Evolutionary conservation across 2,329 filamentous ascomycete genomes (phyloP).

Genomic region (Taxawa tesnikishii): DNA sequence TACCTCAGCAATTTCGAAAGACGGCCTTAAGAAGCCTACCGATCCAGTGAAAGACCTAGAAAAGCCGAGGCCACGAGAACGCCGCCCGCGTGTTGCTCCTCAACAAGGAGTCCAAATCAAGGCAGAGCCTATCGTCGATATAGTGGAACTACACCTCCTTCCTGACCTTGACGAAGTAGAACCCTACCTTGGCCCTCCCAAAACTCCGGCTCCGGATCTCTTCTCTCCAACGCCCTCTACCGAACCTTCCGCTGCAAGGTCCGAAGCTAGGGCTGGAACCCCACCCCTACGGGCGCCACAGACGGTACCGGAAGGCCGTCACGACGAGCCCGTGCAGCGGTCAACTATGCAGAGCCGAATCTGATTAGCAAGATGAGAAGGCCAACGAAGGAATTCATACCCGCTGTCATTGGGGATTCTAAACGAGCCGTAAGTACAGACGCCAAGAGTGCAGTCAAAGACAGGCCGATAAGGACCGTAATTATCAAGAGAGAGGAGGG

Average conservation of each 20-base stretch:
- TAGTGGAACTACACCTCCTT: no score
- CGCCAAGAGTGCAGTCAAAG: background rate
- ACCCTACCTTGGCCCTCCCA: slow-evolving; percentile 12
- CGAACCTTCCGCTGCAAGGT: slow-evolving; percentile 30
- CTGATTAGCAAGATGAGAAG: slow-evolving; percentile 37
- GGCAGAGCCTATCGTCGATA: no score
- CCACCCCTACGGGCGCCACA: slow-evolving; percentile 13
- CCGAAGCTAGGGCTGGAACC: slow-evolving; percentile 27
- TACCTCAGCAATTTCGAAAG: slow-evolving; percentile 11
- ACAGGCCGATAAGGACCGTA: slow-evolving; percentile 7
- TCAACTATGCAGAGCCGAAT: slow-evolving; percentile 38
- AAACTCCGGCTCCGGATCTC: slow-evolving; percentile 20
- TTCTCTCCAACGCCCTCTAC: slow-evolving; percentile 34
- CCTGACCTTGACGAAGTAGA: no score
- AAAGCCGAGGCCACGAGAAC: slow-evolving; percentile 15
- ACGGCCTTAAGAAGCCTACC: slow-evolving; percentile 6
- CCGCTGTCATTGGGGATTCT: no score
- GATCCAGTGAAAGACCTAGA: slow-evolving; percentile 2
- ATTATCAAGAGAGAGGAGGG: slow-evolving; percentile 19
- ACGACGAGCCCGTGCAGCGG: slow-evolving; percentile 31
- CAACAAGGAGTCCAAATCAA: no score
- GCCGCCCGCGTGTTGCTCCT: no score
- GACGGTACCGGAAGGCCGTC: slow-evolving; percentile 25
- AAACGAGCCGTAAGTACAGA: no score
- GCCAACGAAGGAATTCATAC: slow-evolving; percentile 31